A percentile compares a stretch with the other conserved stretches of the same genome.
These are phyloP conservation scores for Epichloe brachyelytri DNA, from an alignment of 2,329 filamentous ascomycete species.

Conservation along the genomic window DNA sequence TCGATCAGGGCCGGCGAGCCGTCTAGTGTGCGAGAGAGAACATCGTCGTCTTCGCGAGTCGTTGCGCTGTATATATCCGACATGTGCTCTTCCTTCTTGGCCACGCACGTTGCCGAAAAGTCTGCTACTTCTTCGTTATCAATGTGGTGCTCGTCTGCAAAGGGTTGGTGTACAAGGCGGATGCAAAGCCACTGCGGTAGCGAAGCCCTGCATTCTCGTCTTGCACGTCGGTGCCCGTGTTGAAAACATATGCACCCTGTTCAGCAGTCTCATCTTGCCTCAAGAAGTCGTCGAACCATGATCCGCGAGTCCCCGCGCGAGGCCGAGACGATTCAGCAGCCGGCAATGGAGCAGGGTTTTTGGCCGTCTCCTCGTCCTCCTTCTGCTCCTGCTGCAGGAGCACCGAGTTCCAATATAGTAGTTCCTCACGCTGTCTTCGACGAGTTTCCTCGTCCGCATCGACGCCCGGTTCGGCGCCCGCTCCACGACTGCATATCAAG, in stretches of 20 bases:
- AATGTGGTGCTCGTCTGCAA: slow-evolving; percentile 43
- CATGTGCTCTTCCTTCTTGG: slow-evolving; percentile 32
- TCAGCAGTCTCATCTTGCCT: slow-evolving; percentile 36
- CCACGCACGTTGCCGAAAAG: slow-evolving; percentile 28
- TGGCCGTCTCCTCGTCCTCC: slow-evolving; percentile 19
- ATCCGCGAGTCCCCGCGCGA: slow-evolving; percentile 14
- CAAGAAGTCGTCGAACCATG: slow-evolving; percentile 48
- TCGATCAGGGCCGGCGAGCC: slow-evolving; percentile 22
- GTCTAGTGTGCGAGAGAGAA: slow-evolving; percentile 13
- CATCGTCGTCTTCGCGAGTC: slow-evolving; percentile 24
- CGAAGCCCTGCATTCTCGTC: slow-evolving; percentile 32
- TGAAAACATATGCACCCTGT: slow-evolving; percentile 43
- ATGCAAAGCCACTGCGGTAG: slow-evolving; percentile 30
- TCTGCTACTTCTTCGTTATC: slow-evolving; percentile 31
- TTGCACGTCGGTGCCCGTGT: slow-evolving; percentile 37
- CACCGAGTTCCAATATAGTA: slow-evolving; percentile 52
- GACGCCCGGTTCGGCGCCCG: slow-evolving; percentile 32
- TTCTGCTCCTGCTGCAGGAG: slow-evolving; percentile 37
- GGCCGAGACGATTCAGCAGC: not conserved
- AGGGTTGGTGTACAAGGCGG: slow-evolving; percentile 41
- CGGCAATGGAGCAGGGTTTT: not conserved
- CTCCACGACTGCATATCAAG: slow-evolving; percentile 34
- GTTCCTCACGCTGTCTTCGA: slow-evolving; percentile 48
- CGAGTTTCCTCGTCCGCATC: slow-evolving; percentile 51
- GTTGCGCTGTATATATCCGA: slow-evolving; percentile 48